A percentile compares a stretch with the other conserved stretches of the same genome.
These are phyloP conservation scores for Sodiomyces alkalinus DNA, from an alignment of 2,329 filamentous ascomycete species.

Conservation along the genomic window DNA sequence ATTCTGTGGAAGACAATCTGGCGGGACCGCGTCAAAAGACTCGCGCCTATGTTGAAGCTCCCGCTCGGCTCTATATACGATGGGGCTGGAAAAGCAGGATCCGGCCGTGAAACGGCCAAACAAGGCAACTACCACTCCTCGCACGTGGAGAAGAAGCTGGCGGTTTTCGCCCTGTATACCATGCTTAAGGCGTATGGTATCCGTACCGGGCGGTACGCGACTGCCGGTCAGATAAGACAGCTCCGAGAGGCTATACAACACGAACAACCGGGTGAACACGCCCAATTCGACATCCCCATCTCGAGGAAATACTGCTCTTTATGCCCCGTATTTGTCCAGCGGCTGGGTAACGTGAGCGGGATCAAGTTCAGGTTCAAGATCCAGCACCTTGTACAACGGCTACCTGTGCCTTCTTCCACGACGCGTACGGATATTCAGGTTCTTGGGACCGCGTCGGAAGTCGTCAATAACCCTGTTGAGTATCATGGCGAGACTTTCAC, in stretches of 20 bases:
- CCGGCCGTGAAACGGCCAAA: neutral
- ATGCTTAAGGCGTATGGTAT: slow-evolving; percentile 8
- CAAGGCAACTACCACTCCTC: slow-evolving; percentile 11
- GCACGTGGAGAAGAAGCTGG: slow-evolving; percentile 25
- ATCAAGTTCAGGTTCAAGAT: neutral
- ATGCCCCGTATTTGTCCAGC: slow-evolving; percentile 3
- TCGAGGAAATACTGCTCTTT: slow-evolving; percentile 2
- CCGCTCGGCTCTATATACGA: slow-evolving; percentile 16
- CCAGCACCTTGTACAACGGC: too few species aligned
- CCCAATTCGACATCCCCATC: slow-evolving; percentile 4
- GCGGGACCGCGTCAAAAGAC: slow-evolving; percentile 13
- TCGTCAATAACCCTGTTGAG: too few species aligned
- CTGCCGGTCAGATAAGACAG: neutral
- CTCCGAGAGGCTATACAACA: neutral
- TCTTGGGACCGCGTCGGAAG: too few species aligned
- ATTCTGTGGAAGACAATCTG: slow-evolving; percentile 16
- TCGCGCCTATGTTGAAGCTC: slow-evolving; percentile 16
- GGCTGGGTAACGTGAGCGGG: slow-evolving; percentile 1
- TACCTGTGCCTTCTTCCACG: too few species aligned
- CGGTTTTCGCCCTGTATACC: slow-evolving; percentile 15
- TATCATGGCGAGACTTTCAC: too few species aligned
- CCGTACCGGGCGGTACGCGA: neutral
- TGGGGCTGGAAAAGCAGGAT: neutral
- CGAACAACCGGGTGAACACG: too few species aligned
- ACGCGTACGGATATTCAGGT: too few species aligned